A percentile compares a stretch with the other conserved stretches of the same genome.
Evolutionary conservation across 176 grass and related monocot species (phyloP).

Genomic region (Ampelocalamus luodianensis): DNA sequence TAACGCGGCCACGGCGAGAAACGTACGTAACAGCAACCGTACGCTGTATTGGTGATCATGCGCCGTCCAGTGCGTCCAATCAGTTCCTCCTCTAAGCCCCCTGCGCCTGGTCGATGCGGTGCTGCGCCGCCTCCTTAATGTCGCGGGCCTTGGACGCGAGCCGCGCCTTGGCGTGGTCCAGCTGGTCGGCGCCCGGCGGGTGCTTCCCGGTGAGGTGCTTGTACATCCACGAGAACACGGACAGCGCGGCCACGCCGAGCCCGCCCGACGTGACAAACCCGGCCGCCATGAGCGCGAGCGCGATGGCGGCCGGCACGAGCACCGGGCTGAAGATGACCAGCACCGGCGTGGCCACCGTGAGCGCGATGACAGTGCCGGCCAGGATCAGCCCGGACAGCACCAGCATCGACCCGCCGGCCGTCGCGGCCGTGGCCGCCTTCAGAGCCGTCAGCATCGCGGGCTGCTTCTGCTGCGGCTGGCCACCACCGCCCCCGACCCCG

Average conservation of each 20-base stretch:
- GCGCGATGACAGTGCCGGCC: slow-evolving; percentile 70
- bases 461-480: slow-evolving; percentile 51
- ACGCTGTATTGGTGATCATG: background rate
- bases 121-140: slow-evolving; percentile 81
- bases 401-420: slow-evolving; percentile 67
- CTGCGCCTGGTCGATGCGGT: slow-evolving; percentile 66
- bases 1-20: background rate
- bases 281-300: slow-evolving; percentile 58
- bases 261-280: slow-evolving; percentile 81
- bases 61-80: background rate
- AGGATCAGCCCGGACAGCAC: slow-evolving; percentile 79
- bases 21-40: background rate
- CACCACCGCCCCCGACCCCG: background rate
- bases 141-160: slow-evolving; percentile 79
- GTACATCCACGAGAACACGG: slow-evolving; percentile 98
- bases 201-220: slow-evolving; percentile 92
- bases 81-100: slow-evolving; percentile 29
- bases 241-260: slow-evolving; percentile 81
- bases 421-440: slow-evolving; percentile 70
- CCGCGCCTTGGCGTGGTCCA: slow-evolving; percentile 77
- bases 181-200: slow-evolving; percentile 80
- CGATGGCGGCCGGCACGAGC: slow-evolving; percentile 72
- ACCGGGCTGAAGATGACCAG: slow-evolving; percentile 96
- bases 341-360: slow-evolving; percentile 78
- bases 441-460: slow-evolving; percentile 55